Evolutionary conservation across 192 early-diverging fungal genomes (phyloP).

Genomic region (Backusella sp.): DNA sequence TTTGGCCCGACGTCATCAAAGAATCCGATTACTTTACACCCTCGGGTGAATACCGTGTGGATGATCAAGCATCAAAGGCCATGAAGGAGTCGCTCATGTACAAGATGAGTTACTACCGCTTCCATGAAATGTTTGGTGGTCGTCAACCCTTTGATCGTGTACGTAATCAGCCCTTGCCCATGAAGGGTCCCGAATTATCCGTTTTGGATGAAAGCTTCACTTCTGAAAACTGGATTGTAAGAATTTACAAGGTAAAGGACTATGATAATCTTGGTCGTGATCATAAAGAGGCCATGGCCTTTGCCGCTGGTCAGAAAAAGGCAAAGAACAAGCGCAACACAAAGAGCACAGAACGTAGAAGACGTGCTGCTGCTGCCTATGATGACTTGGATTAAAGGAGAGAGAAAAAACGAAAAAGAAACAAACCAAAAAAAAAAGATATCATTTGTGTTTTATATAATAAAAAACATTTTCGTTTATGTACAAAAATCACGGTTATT

Average conservation of each 20-base stretch:
- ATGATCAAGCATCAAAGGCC: constrained; percentile 81
- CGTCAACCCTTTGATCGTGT: constrained; percentile 80
- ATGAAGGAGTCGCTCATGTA: constrained; percentile 96
- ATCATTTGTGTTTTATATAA: constrained; percentile 7
- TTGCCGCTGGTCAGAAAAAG: constrained; percentile 49
- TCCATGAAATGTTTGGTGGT: constrained; percentile 82
- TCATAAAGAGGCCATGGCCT: constrained; percentile 61
- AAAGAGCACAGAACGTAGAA: constrained; percentile 30
- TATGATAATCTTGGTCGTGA: constrained; percentile 89
- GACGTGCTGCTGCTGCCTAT: constrained; percentile 13
- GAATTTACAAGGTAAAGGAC: constrained; percentile 98
- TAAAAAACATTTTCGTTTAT: not conserved
- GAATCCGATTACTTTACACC: constrained; percentile 88
- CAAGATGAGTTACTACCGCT: constrained; percentile 97
- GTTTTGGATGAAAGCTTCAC: constrained; percentile 94
- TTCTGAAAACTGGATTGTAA: constrained; percentile 96
- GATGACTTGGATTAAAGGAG: constrained; percentile 4
- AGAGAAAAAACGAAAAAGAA: not conserved
- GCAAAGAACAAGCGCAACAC: constrained; percentile 25
- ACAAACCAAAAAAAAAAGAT: not conserved
- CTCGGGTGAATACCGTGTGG: constrained; percentile 90
- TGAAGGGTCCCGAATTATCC: constrained; percentile 74
- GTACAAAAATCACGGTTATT: not conserved
- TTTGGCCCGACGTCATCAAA: constrained; percentile 93
- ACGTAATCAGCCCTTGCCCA: constrained; percentile 71